Percentiles rank a stretch among this genome's conserved stretches.
phyloP scores from a whole-genome alignment of 2,329 filamentous ascomycete species.

The Phyllachora maydis region DNA sequence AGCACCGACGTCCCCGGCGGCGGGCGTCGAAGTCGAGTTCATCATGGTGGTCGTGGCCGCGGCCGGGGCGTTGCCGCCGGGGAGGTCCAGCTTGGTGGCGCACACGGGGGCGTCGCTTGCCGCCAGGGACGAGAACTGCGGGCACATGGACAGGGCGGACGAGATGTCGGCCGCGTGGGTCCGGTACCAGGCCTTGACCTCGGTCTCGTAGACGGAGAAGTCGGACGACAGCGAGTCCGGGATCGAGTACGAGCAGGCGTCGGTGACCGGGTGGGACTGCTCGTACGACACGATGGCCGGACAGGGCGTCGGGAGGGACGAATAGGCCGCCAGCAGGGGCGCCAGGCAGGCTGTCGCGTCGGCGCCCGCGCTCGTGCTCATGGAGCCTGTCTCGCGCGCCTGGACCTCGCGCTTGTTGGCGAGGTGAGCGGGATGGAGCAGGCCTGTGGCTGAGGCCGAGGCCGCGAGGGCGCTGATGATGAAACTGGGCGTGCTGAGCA shows the following conservation, averaged over 20 bases:
- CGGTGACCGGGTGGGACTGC: slow-evolving; percentile 4
- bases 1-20: not conserved
- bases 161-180: slow-evolving; percentile 5
- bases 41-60: not conserved
- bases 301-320: slow-evolving; percentile 7
- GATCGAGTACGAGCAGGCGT: slow-evolving; percentile 8
- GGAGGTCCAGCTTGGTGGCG: not conserved
- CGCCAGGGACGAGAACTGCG: slow-evolving; percentile 3
- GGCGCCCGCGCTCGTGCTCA: too few species aligned
- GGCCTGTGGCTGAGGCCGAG: too few species aligned
- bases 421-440: too few species aligned
- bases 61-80: not conserved
- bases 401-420: too few species aligned
- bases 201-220: slow-evolving; percentile 6
- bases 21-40: not conserved
- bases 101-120: not conserved
- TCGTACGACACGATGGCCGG: slow-evolving; percentile 6
- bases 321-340: not conserved
- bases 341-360: too few species aligned
- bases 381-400: too few species aligned
- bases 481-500: too few species aligned
- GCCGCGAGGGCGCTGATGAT: too few species aligned
- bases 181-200: slow-evolving; percentile 7
- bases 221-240: slow-evolving; percentile 6
- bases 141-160: slow-evolving; percentile 8